Base-by-base conservation (phyloP, 345 rosid species). In the Moringa oleifera region DNA sequence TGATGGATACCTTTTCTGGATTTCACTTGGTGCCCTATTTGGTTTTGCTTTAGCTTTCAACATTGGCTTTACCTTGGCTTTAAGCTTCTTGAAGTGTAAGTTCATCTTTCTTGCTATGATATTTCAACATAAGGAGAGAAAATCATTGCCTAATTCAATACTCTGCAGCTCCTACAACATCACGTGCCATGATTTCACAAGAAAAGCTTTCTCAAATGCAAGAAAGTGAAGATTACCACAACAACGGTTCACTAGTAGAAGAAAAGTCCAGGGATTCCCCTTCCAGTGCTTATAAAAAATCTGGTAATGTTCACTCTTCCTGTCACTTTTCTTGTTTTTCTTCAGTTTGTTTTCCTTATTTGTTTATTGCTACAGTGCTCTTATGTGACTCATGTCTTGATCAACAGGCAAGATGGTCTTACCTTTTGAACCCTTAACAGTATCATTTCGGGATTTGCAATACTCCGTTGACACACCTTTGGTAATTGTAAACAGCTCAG, bases 61-160 rank as follows among this genome's bases (percentile, higher is more conserved):
- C 71, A 53, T 62, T 57, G 81, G 85, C 22, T 85, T 85, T 77
- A 73, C 78, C 47, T 61, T 86, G 62, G 95, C 90, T 66, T 77
- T 91, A 51, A 82, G 68, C 74, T 86, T 83, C 75, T 67, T 85
- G 68, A 87, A 83, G 74, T 37, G 98, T 85, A 77, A 75, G 89
- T 66, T 53, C 57, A 15, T 53, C 53, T 28, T 23, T 54, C 37
- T 33, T 21, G 21, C 51, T 65, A 1, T 25, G 23, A 18, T 31
- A 41, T 41, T 1, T 41, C 12, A 41, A 41, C 47, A 4, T 41
- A 1, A 41, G 17, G 13, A 41, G 47, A 41, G 47, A 41, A 41
- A 21, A 55, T 55, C 20, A 0, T 61, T 16, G 61, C 55, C 61
- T 25, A n/a, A 23, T 33, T 25, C 20, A 31, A 41, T 57, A 15